Conservation (phyloP, 331 rosid genomes). For the Erythrophleum ivorense region DNA sequence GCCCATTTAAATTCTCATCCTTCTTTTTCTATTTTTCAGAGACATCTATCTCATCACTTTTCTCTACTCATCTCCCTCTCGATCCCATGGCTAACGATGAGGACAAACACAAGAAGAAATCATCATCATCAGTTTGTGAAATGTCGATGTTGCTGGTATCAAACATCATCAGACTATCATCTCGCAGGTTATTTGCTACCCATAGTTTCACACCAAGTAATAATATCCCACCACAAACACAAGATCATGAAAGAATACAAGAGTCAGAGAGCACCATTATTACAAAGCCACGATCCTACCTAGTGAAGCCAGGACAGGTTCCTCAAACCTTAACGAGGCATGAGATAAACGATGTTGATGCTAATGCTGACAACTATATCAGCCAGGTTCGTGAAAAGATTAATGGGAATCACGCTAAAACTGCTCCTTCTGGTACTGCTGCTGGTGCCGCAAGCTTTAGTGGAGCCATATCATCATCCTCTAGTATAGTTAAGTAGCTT, state of each 20-base stretch:
- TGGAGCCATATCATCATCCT: neutral
- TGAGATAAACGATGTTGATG: constrained; percentile 24
- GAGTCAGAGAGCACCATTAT: neutral
- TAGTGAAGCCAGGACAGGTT: constrained; percentile 22
- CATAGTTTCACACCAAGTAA: neutral
- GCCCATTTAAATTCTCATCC: constrained; percentile 7
- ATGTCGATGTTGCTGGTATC: constrained; percentile 42
- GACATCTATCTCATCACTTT: neutral
- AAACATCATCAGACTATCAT: constrained; percentile 40
- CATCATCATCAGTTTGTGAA: constrained; percentile 35
- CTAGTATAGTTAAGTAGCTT: neutral
- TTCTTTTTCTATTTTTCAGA: neutral
- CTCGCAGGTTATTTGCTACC: constrained; percentile 22
- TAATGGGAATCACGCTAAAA: neutral
- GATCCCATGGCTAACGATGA: constrained; percentile 26
- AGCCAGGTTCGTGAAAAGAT: constrained; percentile 34
- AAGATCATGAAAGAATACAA: neutral
- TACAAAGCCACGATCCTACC: constrained; percentile 17
- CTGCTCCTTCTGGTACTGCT: neutral
- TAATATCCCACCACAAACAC: neutral
- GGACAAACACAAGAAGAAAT: constrained; percentile 2
- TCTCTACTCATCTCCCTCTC: neutral
- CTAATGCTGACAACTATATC: constrained; percentile 39
- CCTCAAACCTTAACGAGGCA: neutral
- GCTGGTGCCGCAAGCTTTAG: neutral